Percentiles rank a stretch among this genome's conserved stretches.
Conservation (phyloP, 2,329 filamentous ascomycete genomes). For the Paraphaeosphaeria minitans region DNA sequence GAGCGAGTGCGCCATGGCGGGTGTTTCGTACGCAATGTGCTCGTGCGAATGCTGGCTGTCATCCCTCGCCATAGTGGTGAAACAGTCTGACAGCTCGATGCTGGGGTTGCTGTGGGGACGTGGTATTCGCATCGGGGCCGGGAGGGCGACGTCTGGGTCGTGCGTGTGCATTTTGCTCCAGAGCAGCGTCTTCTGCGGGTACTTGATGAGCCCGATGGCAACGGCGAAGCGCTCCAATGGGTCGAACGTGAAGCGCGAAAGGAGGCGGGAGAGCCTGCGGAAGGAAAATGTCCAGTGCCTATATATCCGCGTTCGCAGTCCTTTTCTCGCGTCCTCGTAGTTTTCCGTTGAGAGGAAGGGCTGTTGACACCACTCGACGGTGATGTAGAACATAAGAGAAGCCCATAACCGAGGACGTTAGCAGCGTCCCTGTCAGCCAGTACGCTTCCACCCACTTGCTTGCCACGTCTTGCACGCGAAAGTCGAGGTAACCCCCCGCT, state of each 20-base stretch:
- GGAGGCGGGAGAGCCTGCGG: slow-evolving; percentile 16
- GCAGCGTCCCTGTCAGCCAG: slow-evolving; percentile 41
- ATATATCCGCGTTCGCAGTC: slow-evolving; percentile 31
- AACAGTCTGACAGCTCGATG: slow-evolving; percentile 24
- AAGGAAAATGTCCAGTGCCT: slow-evolving; percentile 22
- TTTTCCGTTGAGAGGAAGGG: slow-evolving; percentile 44
- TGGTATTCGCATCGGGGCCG: background rate
- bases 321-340: slow-evolving; percentile 33
- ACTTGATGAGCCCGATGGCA: slow-evolving; percentile 22
- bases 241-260: slow-evolving; percentile 19
- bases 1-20: slow-evolving; percentile 24
- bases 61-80: slow-evolving; percentile 4
- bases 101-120: slow-evolving; percentile 11
- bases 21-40: slow-evolving; percentile 18
- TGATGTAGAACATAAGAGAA: slow-evolving; percentile 44
- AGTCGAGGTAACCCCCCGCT: slow-evolving; percentile 52
- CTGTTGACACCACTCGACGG: slow-evolving; percentile 48
- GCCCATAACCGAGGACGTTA: slow-evolving; percentile 38
- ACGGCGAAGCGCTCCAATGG: slow-evolving; percentile 21
- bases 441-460: slow-evolving; percentile 37
- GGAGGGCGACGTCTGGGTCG: slow-evolving; percentile 8
- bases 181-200: slow-evolving; percentile 27
- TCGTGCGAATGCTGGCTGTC: slow-evolving; percentile 6
- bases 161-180: slow-evolving; percentile 25
- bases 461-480: slow-evolving; percentile 35